A percentile compares a stretch with the other conserved stretches of the same genome.
Conservation (phyloP, 495 filamentous ascomycete genomes). For the Hypoxylon crocopeplum region DNA sequence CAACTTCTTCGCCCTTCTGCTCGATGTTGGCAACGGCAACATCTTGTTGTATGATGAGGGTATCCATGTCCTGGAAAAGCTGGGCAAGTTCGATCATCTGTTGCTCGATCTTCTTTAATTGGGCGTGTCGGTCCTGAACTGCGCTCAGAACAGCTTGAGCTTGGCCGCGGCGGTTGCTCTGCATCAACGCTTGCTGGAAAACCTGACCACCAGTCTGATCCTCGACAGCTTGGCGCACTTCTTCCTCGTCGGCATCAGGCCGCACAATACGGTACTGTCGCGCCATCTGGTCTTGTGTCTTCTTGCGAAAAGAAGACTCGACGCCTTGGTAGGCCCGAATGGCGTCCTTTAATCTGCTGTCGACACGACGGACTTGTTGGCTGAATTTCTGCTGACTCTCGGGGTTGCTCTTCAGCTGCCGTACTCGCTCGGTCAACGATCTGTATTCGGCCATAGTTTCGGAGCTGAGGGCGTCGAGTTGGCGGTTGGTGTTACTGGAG, state of each 20-base stretch:
- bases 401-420: conserved; percentile 78
- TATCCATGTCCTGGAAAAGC: conserved; percentile 85
- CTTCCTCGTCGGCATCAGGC: conserved; percentile 81
- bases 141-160: conserved; percentile 77
- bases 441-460: conserved; percentile 84
- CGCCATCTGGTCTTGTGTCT: conserved; percentile 79
- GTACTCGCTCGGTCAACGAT: conserved; percentile 74
- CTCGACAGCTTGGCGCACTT: conserved; percentile 78
- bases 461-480: conserved; percentile 65
- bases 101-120: conserved; percentile 88
- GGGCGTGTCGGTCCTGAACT: conserved; percentile 83
- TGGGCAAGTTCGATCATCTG: conserved; percentile 84
- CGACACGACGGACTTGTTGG: conserved; percentile 79
- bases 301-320: conserved; percentile 77
- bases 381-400: conserved; percentile 74
- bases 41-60: conserved; percentile 84
- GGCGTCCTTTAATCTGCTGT: conserved; percentile 76
- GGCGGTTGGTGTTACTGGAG: conserved; percentile 56
- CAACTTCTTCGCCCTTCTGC: conserved; percentile 78
- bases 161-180: conserved; percentile 77
- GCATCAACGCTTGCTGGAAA: conserved; percentile 81
- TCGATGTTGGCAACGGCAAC: conserved; percentile 77
- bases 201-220: conserved; percentile 72
- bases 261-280: conserved; percentile 89
- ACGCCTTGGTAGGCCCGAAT: conserved; percentile 80